Conservation (phyloP, 257 asterid genomes). For the Scutellaria barbata region DNA sequence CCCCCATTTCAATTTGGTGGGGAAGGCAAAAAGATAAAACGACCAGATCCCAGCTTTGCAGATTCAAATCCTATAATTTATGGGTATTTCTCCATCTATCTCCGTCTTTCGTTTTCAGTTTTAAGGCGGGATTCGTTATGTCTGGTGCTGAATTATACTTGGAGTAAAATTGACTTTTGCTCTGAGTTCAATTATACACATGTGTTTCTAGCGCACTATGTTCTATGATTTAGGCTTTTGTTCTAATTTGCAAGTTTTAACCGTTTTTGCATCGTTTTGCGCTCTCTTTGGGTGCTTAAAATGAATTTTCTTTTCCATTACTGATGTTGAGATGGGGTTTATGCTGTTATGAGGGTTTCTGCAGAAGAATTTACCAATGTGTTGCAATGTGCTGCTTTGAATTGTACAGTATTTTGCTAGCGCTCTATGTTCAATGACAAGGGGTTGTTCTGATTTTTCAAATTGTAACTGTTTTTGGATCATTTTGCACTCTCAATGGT, state of each 20-base stretch:
- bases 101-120: not conserved
- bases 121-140: slow-evolving; percentile 8
- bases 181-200: slow-evolving; percentile 33
- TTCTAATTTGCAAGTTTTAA: slow-evolving; percentile 28
- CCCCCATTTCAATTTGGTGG: slow-evolving; percentile 50
- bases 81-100: slow-evolving; percentile 35
- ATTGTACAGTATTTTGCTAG: slow-evolving; percentile 38
- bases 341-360: slow-evolving; percentile 31
- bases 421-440: slow-evolving; percentile 21
- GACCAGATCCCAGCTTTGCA: slow-evolving; percentile 32
- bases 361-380: slow-evolving; percentile 13
- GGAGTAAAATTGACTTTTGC: slow-evolving; percentile 31
- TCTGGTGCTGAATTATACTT: slow-evolving; percentile 23
- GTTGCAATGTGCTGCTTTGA: not conserved
- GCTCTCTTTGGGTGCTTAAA: slow-evolving; percentile 18
- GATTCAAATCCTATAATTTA: slow-evolving; percentile 39
- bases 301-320: not conserved
- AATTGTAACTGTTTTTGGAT: slow-evolving; percentile 17
- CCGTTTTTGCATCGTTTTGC: slow-evolving; percentile 7
- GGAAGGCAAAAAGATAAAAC: slow-evolving; percentile 37
- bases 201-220: slow-evolving; percentile 33
- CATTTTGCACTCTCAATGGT: not conserved
- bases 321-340: slow-evolving; percentile 16
- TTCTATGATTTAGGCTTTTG: slow-evolving; percentile 13
- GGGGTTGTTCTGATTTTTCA: slow-evolving; percentile 23